Conservation (phyloP, 345 rosid species). For the Abelmoschus esculentus region DNA sequence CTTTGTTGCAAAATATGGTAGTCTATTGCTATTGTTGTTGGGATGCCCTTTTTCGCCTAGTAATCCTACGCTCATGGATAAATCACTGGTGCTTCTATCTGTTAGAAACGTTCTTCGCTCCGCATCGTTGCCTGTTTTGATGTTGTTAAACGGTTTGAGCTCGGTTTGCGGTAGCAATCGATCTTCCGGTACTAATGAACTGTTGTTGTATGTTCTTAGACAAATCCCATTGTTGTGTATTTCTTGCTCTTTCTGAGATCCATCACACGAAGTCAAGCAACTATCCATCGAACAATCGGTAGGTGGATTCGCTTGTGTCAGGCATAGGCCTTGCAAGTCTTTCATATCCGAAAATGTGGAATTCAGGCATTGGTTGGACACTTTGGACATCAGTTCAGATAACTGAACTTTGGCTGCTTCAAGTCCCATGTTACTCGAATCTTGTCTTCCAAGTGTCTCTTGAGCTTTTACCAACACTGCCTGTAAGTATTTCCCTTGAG, state of each 20-base stretch:
- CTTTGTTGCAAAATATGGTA: conserved; percentile 36
- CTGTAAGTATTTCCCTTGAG: conserved; percentile 90
- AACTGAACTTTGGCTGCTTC: conserved; percentile 90
- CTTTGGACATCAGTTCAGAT: conserved; percentile 74
- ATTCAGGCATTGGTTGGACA: conserved; percentile 57
- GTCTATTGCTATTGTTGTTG: neutral
- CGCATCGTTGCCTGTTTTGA: conserved; percentile 27
- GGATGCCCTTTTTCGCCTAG: too few species aligned
- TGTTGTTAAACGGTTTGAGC: conserved; percentile 48
- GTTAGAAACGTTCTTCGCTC: conserved; percentile 34
- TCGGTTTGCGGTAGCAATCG: conserved; percentile 38
- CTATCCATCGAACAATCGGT: conserved; percentile 78
- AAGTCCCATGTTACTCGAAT: conserved; percentile 59
- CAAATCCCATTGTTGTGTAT: conserved; percentile 45
- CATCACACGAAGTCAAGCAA: conserved; percentile 78
- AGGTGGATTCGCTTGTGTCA: conserved; percentile 44
- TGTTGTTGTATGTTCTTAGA: conserved; percentile 41
- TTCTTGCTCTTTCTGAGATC: conserved; percentile 57
- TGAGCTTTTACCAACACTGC: conserved; percentile 87
- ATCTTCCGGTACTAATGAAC: conserved; percentile 23
- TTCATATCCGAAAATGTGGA: conserved; percentile 62
- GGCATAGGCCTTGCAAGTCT: conserved; percentile 49
- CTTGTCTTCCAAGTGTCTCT: conserved; percentile 78
- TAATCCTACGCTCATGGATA: too few species aligned
- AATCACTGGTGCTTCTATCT: neutral